Evolutionary conservation across 2,329 filamentous ascomycete genomes (phyloP), one percentile per base, ranked within the genome.

Genomic region (Fusarium praegraminearum): DNA sequence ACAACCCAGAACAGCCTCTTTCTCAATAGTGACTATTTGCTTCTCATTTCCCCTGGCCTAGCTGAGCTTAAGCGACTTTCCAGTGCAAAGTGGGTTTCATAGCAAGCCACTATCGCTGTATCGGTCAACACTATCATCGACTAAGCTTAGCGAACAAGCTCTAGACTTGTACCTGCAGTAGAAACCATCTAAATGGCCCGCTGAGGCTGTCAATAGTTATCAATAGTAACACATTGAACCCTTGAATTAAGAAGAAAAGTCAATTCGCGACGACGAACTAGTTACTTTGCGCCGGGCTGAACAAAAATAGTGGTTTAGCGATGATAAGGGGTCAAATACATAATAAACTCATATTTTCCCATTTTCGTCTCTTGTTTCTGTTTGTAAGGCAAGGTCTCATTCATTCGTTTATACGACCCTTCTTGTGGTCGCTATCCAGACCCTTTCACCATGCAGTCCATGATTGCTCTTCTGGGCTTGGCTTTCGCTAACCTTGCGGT

Each of bases 141-240:
- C 40, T 16, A 41, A 22, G 40, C 15, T 16, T 41, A 41, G 40
- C 8, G 40, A 24, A 2, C 20, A 24, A 24, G 40, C 40, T 24
- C 20, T 41, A 41, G 38, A 24, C 38, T 16, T 41, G 38, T 41
- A 16, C 13, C 13, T 24, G 38, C 20, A 41, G 38, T 5, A 9
- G 16, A 41, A 22, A 20, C 38, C 20, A 30, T 46, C 26, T 30
- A 30, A 20, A 30, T 5, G 43, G 26, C 43, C 43, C 26, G 26
- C 43, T 30, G 26, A 46, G 43, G 26, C 43, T 46, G 43, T 8
- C 43, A 20, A 46, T 46, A 46, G 18, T 46, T 46, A 30, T 28
- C 24, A 46, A 46, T 46, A 46, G 43, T 24, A 11, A 12, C 16
- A 12, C 8, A 7, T 6, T n/a, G 16, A 24, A 30, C 43, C 16